These are phyloP conservation scores for Globisporangium alternatum DNA, from an alignment of 352 stramenopile species.

Conservation along the genomic window DNA sequence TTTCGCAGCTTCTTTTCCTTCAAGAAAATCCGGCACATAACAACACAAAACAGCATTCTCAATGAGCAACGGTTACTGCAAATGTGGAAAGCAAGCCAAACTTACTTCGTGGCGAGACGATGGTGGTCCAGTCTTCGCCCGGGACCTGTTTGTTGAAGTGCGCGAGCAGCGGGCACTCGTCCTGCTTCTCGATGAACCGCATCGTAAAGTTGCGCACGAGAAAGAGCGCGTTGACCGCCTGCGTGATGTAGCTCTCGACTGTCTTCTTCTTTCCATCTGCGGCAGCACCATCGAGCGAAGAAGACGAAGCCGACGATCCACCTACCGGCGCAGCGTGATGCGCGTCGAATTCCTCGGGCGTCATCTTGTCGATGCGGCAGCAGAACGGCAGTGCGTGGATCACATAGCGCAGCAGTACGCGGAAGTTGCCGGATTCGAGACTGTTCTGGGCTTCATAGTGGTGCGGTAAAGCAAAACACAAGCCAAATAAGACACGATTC, in stretches of 20 bases:
- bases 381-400: conserved; percentile 53
- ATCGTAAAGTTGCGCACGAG: conserved; percentile 72
- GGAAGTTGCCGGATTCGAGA: conserved; percentile 70
- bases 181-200: conserved; percentile 67
- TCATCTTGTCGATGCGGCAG: conserved; percentile 58
- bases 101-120: conserved; percentile 30
- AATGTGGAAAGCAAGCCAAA: background rate
- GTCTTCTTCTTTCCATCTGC: conserved; percentile 32
- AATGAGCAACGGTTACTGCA: background rate
- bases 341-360: conserved; percentile 38
- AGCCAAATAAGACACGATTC: background rate
- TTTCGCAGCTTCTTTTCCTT: conserved; percentile 23
- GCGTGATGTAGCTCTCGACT: conserved; percentile 41
- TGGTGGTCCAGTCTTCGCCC: conserved; percentile 25
- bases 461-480: background rate
- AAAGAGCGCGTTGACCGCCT: conserved; percentile 70
- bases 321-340: conserved; percentile 19
- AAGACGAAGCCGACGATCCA: conserved; percentile 1
- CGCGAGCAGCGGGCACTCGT: conserved; percentile 53
- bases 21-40: background rate
- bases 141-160: conserved; percentile 55
- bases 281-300: background rate
- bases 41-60: background rate
- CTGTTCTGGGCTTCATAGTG: conserved; percentile 52
- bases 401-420: conserved; percentile 60